Evolutionary conservation across 495 filamentous ascomycete genomes (phyloP).

Genomic region (Penicillium tannophilum): DNA sequence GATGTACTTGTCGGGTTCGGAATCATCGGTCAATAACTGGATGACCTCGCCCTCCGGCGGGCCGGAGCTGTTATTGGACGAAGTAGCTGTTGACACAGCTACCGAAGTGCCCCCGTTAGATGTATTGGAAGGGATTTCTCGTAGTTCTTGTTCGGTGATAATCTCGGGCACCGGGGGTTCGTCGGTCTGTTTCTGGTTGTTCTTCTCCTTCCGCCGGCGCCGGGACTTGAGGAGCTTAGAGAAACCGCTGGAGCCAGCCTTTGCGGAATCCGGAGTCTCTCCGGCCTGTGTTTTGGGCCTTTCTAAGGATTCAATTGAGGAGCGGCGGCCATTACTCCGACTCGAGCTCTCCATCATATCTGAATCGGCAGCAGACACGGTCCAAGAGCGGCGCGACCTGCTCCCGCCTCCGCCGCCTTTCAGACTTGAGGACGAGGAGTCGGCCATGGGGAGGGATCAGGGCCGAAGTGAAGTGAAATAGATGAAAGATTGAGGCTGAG

Average conservation of each 20-base stretch:
- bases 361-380: slow-evolving; percentile 34
- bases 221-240: slow-evolving; percentile 57
- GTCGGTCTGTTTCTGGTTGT: slow-evolving; percentile 33
- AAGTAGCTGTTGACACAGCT: slow-evolving; percentile 10
- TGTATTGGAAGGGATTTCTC: slow-evolving; percentile 28
- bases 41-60: slow-evolving; percentile 38
- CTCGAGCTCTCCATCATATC: slow-evolving; percentile 37
- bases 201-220: slow-evolving; percentile 46
- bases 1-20: slow-evolving; percentile 69
- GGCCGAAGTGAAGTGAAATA: slow-evolving; percentile 6
- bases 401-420: slow-evolving; percentile 18
- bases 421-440: slow-evolving; percentile 34
- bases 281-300: slow-evolving; percentile 46
- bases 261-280: slow-evolving; percentile 38
- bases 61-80: slow-evolving; percentile 32
- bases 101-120: slow-evolving; percentile 29
- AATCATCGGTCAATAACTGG: slow-evolving; percentile 69
- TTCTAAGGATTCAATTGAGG: slow-evolving; percentile 48
- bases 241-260: slow-evolving; percentile 45
- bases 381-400: slow-evolving; percentile 37
- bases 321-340: slow-evolving; percentile 46
- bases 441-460: slow-evolving; percentile 30
- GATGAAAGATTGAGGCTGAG: slow-evolving; percentile 4
- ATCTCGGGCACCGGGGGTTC: slow-evolving; percentile 28
- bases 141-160: slow-evolving; percentile 25